Evolutionary conservation across 2,329 filamentous ascomycete genomes (phyloP).

Genomic region (Colletotrichum sp.): DNA sequence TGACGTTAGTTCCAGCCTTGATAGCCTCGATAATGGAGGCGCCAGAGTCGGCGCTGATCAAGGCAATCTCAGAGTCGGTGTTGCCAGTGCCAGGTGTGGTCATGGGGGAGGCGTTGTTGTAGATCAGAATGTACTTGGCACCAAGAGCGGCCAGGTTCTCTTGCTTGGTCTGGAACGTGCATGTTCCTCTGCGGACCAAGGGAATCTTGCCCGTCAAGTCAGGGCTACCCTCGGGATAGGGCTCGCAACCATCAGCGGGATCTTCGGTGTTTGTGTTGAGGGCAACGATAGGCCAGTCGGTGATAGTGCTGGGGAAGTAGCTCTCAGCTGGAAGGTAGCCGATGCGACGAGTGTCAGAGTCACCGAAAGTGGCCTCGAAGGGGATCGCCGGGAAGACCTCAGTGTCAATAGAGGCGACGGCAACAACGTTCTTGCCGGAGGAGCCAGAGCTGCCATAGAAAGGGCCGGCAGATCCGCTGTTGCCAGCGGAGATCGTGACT

Average conservation of each 20-base stretch:
- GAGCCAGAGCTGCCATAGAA: conserved; percentile 49
- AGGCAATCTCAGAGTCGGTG: conserved; percentile 20
- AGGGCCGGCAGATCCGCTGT: conserved; percentile 51
- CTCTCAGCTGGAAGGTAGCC: conserved; percentile 37
- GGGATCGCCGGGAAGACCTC: conserved; percentile 30
- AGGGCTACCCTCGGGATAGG: conserved; percentile 24
- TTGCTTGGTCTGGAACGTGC: conserved; percentile 32
- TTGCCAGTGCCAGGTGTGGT: conserved; percentile 17
- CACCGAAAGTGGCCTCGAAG: conserved; percentile 33
- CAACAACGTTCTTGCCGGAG: conserved; percentile 43
- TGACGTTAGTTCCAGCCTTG: conserved; percentile 27
- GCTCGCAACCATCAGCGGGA: conserved; percentile 27
- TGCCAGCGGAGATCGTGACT: conserved; percentile 55
- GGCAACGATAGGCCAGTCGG: conserved; percentile 32
- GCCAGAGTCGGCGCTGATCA: conserved; percentile 26
- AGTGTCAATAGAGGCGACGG: conserved; percentile 46
- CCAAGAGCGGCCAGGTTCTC: conserved; percentile 28
- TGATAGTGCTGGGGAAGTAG: conserved; percentile 36
- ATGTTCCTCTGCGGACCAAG: conserved; percentile 41
- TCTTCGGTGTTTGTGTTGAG: conserved; percentile 28
- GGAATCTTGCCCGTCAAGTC: conserved; percentile 31
- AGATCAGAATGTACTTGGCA: conserved; percentile 31
- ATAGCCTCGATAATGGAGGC: conserved; percentile 28
- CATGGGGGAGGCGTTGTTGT: conserved; percentile 28
- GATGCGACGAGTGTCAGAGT: conserved; percentile 26